Percentiles rank a stretch among this genome's conserved stretches.
Evolutionary conservation across 202 grass and related monocot genomes (phyloP).

Genomic region (Thinopyrum obtusiflorum): DNA sequence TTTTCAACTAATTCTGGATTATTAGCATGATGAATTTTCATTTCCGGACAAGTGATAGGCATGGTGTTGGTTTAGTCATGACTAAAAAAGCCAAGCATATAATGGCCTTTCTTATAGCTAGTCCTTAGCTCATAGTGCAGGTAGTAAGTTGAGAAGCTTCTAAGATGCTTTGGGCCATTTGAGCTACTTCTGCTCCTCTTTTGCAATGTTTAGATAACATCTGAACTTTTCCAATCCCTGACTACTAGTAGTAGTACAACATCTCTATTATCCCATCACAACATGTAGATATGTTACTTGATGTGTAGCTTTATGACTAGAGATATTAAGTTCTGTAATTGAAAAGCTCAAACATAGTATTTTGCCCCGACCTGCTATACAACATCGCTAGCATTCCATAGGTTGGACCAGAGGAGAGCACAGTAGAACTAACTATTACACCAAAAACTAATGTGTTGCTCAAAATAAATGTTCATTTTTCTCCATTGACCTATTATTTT

Average conservation of each 20-base stretch:
- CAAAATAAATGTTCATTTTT: slow-evolving; percentile 10
- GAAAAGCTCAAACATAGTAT: neutral
- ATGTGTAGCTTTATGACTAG: slow-evolving; percentile 2
- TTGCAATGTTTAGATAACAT: neutral
- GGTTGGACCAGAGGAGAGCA: neutral
- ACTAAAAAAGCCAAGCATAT: neutral
- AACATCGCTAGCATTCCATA: neutral
- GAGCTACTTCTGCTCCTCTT: neutral
- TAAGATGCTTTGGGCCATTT: neutral
- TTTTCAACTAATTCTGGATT: slow-evolving; percentile 11
- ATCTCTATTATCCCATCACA: neutral
- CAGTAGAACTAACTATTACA: neutral
- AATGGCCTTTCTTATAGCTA: neutral
- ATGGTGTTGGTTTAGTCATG: neutral
- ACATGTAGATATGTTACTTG: neutral
- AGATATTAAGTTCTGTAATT: neutral
- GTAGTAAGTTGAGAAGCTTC: neutral
- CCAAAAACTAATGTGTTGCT: neutral
- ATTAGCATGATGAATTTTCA: neutral
- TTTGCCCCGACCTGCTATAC: slow-evolving; percentile 7
- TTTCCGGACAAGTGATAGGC: neutral
- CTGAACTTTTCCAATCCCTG: neutral
- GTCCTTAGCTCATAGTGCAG: neutral
- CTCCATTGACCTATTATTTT: neutral
- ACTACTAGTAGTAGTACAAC: neutral